Evolutionary conservation across 805 yeast species (phyloP), one percentile per base, ranked within the genome.

Genomic region (Metschnikowia cubensis): DNA sequence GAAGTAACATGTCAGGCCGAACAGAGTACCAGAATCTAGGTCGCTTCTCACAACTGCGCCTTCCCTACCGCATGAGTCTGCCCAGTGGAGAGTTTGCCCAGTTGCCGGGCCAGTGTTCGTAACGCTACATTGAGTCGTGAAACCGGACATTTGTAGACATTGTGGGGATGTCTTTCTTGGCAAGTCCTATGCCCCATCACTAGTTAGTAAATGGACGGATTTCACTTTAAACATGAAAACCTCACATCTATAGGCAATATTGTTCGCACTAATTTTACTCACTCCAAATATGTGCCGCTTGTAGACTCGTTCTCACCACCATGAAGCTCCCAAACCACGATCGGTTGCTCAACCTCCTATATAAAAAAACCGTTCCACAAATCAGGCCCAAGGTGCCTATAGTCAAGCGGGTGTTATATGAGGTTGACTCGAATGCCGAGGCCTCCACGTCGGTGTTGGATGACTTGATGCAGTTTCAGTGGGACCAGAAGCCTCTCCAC

Each of bases 401-500:
- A 1, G 63, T 70, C 36, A 58, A 63, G 18, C 59, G 60, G 44
- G 56, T 55, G n/a, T 56, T 70, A 39, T 70, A 70, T 43, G 65
- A 62, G 10, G 56, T 53, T 14, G 56, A 41, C 8, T 39, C 50
- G 14, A 8, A 33, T 33, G 20, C 47, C 42, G 45, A 45, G 31
- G 17, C 52, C 18, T 44, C 50, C 36, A 42, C 45, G 21, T 66
- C 70, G 13, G 54, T 58, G 4, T 57, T 68, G 32, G 71, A 68
- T 40, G 65, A 54, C 15, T 53, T 69, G 47, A 56, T 59, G 62
- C 64, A 58, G 47, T 62, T 65, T 35, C 64, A 58, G 47, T 68
- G 73, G 73, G 54, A 57, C 39, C 66, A 65, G 50, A 60, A 57
- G 34, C 72, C 71, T 5, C 47, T 62, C 44, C 51, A 35, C 4